These are phyloP conservation scores for Neonectria hederae DNA, from an alignment of 2,329 filamentous ascomycete genomes.

Conservation along the genomic window DNA sequence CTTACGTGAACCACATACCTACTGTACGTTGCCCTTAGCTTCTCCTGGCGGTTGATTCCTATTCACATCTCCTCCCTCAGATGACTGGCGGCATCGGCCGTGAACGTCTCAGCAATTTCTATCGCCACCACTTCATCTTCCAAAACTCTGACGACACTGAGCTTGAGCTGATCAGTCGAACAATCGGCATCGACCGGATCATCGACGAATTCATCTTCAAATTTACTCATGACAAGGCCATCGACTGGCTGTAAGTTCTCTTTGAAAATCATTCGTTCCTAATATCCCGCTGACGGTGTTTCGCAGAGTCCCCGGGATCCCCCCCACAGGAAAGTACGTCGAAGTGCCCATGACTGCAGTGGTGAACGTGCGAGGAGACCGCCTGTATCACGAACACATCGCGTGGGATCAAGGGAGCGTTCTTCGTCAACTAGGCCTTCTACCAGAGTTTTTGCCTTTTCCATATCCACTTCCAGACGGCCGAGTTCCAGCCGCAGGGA, in stretches of 20 bases:
- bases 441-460: slow-evolving; percentile 69
- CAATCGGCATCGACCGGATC: slow-evolving; percentile 75
- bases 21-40: slow-evolving; percentile 57
- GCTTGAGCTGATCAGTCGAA: slow-evolving; percentile 76
- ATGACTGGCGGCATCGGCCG: slow-evolving; percentile 76
- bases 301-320: slow-evolving; percentile 60
- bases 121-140: slow-evolving; percentile 78
- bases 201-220: slow-evolving; percentile 76
- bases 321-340: slow-evolving; percentile 62
- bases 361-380: slow-evolving; percentile 70
- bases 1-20: slow-evolving; percentile 81
- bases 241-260: slow-evolving; percentile 73
- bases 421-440: slow-evolving; percentile 65
- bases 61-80: slow-evolving; percentile 36
- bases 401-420: slow-evolving; percentile 74
- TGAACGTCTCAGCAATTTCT: slow-evolving; percentile 70
- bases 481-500: slow-evolving; percentile 33
- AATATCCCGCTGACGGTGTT: neutral
- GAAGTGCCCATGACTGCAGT: slow-evolving; percentile 70
- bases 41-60: neutral
- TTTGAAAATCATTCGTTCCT: no score
- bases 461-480: slow-evolving; percentile 61
- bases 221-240: slow-evolving; percentile 68
- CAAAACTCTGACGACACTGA: slow-evolving; percentile 73
- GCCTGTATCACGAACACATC: slow-evolving; percentile 73